Conservation (phyloP, 495 filamentous ascomycete genomes). For the Eremomyces bilateralis region DNA sequence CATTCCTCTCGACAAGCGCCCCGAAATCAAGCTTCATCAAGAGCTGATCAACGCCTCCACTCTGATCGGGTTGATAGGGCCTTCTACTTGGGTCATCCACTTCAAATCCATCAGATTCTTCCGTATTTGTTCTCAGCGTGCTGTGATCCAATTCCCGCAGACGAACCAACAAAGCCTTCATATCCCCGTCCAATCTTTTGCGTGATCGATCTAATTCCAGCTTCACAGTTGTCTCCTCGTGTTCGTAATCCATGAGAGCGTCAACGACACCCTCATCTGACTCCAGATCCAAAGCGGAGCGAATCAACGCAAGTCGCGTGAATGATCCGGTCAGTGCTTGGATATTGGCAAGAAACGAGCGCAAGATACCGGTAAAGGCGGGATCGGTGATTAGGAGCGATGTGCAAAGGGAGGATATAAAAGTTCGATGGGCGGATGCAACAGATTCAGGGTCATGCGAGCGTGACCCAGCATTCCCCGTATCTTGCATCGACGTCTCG, state of each 20-base stretch:
- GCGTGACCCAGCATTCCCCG: no score
- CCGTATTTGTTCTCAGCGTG: background rate
- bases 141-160: constrained; percentile 37
- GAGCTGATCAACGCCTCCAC: constrained; percentile 54
- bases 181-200: constrained; percentile 31
- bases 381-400: constrained; percentile 49
- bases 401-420: constrained; percentile 41
- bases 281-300: constrained; percentile 53
- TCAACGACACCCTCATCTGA: constrained; percentile 59
- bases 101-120: constrained; percentile 7
- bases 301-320: constrained; percentile 45
- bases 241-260: constrained; percentile 40
- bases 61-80: constrained; percentile 18
- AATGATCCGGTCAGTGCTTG: constrained; percentile 62
- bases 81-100: background rate
- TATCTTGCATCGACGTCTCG: background rate
- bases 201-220: constrained; percentile 32
- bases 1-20: no score
- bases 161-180: constrained; percentile 37
- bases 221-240: constrained; percentile 43
- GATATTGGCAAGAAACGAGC: constrained; percentile 43
- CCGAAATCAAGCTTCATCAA: constrained; percentile 74
- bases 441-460: constrained; percentile 66
- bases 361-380: constrained; percentile 47
- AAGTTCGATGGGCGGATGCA: constrained; percentile 51